Evolutionary conservation across 2,329 filamentous ascomycete species (phyloP), one percentile per base, ranked within the genome.

Genomic region (Fusarium udum): DNA sequence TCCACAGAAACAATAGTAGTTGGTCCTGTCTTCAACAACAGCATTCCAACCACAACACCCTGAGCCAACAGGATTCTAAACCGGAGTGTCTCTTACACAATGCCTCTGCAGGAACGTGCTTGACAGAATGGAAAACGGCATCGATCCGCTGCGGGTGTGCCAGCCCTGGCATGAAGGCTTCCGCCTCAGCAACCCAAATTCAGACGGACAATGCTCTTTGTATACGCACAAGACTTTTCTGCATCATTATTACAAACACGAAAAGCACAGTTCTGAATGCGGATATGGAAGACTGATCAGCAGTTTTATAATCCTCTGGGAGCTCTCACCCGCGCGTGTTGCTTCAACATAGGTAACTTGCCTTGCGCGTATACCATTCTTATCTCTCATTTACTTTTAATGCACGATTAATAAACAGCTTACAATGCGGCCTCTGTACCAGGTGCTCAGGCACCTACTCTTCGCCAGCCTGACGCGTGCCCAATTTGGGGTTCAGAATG

Each of bases 401-500:
- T 74, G 31, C 46, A 58, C n/a, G 2, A 53, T 52, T 37, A 20
- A 57, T 56, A 45, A 46, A 18, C 39, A 31, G 40, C n/a, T 26
- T n/a, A 71, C 18, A n/a, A 73, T 73, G 63, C 56, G 69, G 69
- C 40, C 49, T 49, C 65, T 55, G 26, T 58, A 67, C n/a, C 22
- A 26, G 28, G 52, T 70, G 51, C 49, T 73, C 9, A 61, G 64
- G 42, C 61, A 51, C 15, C 18, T 76, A 12, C 6, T 76, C 0
- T 31, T 76, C 12, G 69, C 61, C 6, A 52, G 42, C 42, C 51
- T 64, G 12, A 45, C 68, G 15, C 39, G 31, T 14, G 73, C 55
- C 26, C 48, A 63, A 7, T 48, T 77, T 9, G 71, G 63, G n/a
- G 67, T 72, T 18, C 69, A 76, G 51, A 65, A 77, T 48, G 66